Conservation (phyloP, 1,139 yeast genomes). For the Debaryomyces nepalensis region DNA sequence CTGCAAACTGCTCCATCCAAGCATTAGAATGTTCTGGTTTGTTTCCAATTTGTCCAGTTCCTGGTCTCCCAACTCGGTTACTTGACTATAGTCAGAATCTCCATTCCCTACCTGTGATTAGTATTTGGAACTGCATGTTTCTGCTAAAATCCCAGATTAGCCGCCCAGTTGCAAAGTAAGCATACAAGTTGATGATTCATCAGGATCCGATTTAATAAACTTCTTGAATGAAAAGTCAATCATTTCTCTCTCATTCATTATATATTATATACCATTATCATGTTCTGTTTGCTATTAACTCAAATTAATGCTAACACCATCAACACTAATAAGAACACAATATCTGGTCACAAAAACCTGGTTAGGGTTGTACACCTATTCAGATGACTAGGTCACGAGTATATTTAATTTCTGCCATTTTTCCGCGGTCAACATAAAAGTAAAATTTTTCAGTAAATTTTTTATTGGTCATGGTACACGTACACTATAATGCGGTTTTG, state of each 20-base stretch:
- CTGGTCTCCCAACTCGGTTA: background rate
- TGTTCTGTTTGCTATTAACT: background rate
- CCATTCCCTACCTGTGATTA: conserved; percentile 4
- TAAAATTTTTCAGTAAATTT: conserved; percentile 1
- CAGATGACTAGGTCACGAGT: background rate
- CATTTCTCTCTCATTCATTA: conserved; percentile 5
- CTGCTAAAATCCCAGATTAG: conserved; percentile 7
- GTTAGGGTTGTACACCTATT: conserved; percentile 5
- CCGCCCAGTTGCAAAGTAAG: conserved; percentile 9
- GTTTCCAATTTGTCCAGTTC: background rate
- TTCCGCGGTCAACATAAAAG: background rate
- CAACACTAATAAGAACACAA: background rate
- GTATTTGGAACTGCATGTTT: background rate
- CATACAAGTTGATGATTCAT: conserved; percentile 8
- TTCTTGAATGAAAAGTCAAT: conserved; percentile 8
- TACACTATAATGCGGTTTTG: background rate
- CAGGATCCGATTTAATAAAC: conserved; percentile 10
- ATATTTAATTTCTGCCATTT: conserved; percentile 3
- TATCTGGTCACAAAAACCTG: conserved; percentile 7
- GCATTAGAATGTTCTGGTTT: background rate
- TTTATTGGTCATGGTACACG: conserved; percentile 10
- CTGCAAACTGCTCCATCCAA: background rate
- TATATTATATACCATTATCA: background rate
- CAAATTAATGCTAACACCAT: background rate
- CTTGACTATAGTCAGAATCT: background rate